Conservation (phyloP, 2,329 filamentous ascomycete genomes). For the Xylariaceae sp. region DNA sequence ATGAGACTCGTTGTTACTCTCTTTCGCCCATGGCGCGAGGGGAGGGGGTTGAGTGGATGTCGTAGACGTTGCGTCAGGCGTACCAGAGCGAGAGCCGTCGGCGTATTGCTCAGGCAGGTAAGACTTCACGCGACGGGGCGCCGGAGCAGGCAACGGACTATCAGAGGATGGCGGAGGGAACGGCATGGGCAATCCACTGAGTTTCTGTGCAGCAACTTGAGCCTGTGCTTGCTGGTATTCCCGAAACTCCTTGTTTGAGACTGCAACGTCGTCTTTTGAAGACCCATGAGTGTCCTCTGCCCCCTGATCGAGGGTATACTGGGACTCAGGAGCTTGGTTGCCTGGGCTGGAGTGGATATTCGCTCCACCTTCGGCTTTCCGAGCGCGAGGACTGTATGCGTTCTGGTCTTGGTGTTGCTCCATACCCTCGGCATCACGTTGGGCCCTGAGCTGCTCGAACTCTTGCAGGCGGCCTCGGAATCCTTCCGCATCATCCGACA, state of each 20-base stretch:
- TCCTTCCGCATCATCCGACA: conserved; percentile 52
- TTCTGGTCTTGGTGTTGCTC: conserved; percentile 17
- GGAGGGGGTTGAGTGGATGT: conserved; percentile 55
- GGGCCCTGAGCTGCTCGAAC: conserved; percentile 74
- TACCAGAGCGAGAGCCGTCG: conserved; percentile 67
- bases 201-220: conserved; percentile 46
- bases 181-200: conserved; percentile 71
- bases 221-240: conserved; percentile 61
- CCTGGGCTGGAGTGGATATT: conserved; percentile 10
- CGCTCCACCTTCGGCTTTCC: conserved; percentile 7
- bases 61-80: conserved; percentile 53
- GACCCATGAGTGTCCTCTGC: conserved; percentile 7
- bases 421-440: conserved; percentile 56
- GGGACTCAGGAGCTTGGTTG: conserved; percentile 5
- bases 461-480: conserved; percentile 73
- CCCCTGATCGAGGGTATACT: conserved; percentile 7
- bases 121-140: conserved; percentile 77
- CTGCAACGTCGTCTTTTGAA: conserved; percentile 17
- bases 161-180: conserved; percentile 67
- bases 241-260: conserved; percentile 54
- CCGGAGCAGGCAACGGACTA: conserved; percentile 82
- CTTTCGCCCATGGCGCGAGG: conserved; percentile 92
- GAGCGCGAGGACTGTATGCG: not conserved
- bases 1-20: conserved; percentile 62
- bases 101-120: conserved; percentile 73